phyloP scores from a whole-genome alignment of 768 basidiomycete genomes.

The Pholiota molesta region DNA sequence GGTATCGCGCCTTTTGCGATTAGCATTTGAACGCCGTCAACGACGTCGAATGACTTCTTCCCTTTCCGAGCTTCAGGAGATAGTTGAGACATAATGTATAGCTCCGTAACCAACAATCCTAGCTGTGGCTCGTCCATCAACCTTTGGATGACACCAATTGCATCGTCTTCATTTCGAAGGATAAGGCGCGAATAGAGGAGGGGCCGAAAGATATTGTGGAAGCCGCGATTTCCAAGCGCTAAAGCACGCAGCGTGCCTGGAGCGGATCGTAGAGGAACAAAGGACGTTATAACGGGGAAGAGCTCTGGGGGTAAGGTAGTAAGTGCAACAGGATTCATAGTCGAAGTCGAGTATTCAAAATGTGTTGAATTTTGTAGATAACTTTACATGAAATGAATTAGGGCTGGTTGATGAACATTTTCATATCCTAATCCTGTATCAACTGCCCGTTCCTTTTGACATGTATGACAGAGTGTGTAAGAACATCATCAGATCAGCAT shows the following conservation, averaged over 20 bases:
- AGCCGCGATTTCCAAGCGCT: neutral
- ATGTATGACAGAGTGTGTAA: too few species aligned
- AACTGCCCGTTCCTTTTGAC: too few species aligned
- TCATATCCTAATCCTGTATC: too few species aligned
- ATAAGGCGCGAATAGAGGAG: neutral
- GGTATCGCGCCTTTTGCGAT: slow-evolving; percentile 1
- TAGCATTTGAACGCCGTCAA: slow-evolving; percentile 1
- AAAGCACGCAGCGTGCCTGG: neutral
- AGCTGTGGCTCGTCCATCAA: slow-evolving; percentile 1
- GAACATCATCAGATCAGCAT: too few species aligned
- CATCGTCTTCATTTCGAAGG: slow-evolving; percentile 10
- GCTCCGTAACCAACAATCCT: neutral
- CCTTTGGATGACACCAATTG: slow-evolving; percentile 1
- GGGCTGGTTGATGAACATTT: too few species aligned
- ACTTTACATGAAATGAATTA: too few species aligned
- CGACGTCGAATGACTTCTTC: neutral
- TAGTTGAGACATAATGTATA: slow-evolving; percentile 9
- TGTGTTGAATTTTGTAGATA: too few species aligned
- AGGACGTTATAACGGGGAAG: neutral
- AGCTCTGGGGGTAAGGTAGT: neutral
- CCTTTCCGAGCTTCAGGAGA: neutral
- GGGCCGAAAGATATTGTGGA: neutral
- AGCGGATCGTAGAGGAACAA: neutral
- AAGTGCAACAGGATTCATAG: neutral
- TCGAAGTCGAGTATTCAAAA: too few species aligned